A percentile compares a stretch with the other conserved stretches of the same genome.
These are phyloP conservation scores for Nakaseomyces sp. DNA, from an alignment of 1,139 yeast genomes.

Conservation along the genomic window DNA sequence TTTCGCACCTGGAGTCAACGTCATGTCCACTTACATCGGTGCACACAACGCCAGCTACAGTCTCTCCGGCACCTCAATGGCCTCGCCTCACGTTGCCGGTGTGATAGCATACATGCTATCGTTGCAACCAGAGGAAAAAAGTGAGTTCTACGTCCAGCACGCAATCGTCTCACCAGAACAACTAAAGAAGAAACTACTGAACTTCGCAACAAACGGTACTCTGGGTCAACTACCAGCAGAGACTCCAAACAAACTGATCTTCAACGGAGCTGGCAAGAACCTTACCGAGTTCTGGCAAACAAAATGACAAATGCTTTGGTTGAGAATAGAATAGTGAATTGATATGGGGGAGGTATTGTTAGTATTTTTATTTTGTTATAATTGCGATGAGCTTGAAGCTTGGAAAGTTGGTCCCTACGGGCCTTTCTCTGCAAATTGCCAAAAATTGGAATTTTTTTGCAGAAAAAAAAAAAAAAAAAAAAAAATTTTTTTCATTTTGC, in stretches of 20 bases:
- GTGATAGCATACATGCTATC: conserved; percentile 81
- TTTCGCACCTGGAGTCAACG: conserved; percentile 77
- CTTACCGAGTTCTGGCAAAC: conserved; percentile 58
- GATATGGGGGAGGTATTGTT: no score
- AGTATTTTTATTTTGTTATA: no score
- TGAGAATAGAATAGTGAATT: no score
- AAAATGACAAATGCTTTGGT: no score
- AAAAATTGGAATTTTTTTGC: background rate
- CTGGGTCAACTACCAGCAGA: conserved; percentile 67
- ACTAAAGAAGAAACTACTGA: conserved; percentile 77
- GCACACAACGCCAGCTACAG: conserved; percentile 70
- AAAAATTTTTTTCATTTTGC: no score
- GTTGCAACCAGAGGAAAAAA: conserved; percentile 75
- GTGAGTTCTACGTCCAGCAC: conserved; percentile 48
- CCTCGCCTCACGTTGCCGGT: conserved; percentile 95
- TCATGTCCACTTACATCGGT: conserved; percentile 80
- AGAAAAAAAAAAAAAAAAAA: no score
- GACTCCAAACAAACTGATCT: conserved; percentile 83
- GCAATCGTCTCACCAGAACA: conserved; percentile 74
- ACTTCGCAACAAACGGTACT: conserved; percentile 63
- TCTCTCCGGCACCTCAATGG: conserved; percentile 97
- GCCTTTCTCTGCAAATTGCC: background rate
- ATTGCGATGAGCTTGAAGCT: no score
- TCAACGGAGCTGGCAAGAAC: conserved; percentile 87
- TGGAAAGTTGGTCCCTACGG: no score